These are phyloP conservation scores for Aspergillus calidoustus DNA, from an alignment of 2,329 filamentous ascomycete species.

Conservation along the genomic window DNA sequence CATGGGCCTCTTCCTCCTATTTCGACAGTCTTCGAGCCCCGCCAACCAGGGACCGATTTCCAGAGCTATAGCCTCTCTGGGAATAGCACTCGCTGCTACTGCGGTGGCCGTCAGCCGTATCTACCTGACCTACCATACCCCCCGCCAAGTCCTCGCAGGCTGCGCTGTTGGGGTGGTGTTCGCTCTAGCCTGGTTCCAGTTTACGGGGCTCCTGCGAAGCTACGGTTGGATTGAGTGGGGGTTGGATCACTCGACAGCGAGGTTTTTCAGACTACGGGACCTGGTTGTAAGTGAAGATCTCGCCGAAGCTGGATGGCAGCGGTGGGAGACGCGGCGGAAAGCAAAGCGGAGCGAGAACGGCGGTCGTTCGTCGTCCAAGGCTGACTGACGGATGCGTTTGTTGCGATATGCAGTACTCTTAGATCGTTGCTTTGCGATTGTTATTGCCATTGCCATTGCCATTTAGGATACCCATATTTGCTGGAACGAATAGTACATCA, in stretches of 20 bases:
- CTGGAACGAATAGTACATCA: not conserved
- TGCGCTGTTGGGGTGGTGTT: conserved; percentile 70
- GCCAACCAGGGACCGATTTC: conserved; percentile 48
- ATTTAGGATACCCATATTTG: not conserved
- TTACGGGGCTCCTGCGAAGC: conserved; percentile 69
- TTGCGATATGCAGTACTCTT: not conserved
- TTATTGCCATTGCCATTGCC: not conserved
- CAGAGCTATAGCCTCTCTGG: conserved; percentile 61
- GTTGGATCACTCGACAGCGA: conserved; percentile 67
- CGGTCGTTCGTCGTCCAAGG: conserved; percentile 31
- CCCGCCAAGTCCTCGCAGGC: conserved; percentile 83
- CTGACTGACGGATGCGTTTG: conserved; percentile 27
- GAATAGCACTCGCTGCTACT: conserved; percentile 65
- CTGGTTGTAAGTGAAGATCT: conserved; percentile 86
- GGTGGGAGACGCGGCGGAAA: conserved; percentile 70
- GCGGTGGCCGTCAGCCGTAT: conserved; percentile 80
- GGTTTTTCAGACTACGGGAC: conserved; percentile 76
- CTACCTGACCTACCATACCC: conserved; percentile 92
- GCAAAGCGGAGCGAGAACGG: conserved; percentile 33
- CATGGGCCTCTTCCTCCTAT: conserved; percentile 79
- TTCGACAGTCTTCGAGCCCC: conserved; percentile 70
- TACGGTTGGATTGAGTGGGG: conserved; percentile 73
- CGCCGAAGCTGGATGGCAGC: conserved; percentile 89
- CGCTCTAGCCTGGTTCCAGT: conserved; percentile 77
- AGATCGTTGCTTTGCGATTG: not conserved